Evolutionary conservation across 768 basidiomycete genomes (phyloP).

Genomic region (Tulasnella sp.): DNA sequence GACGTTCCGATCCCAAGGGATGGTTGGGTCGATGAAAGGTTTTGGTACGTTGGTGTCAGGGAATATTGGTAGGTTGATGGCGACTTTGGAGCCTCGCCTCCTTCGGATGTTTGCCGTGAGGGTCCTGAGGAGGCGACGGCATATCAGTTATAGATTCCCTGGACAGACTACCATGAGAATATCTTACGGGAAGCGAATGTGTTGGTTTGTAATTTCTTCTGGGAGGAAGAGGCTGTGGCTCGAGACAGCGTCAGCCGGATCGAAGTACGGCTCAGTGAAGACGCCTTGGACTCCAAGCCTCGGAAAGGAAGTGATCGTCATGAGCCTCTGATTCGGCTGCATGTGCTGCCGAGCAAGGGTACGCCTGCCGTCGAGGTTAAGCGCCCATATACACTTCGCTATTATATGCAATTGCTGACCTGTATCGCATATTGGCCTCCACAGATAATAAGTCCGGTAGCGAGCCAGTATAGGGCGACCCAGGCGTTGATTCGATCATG

Average conservation of each 20-base stretch:
- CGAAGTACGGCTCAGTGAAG: constrained; percentile 84
- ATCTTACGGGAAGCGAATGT: constrained; percentile 93
- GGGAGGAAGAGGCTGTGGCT: constrained; percentile 92
- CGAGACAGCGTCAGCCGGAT: constrained; percentile 63
- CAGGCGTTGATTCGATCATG: constrained; percentile 98
- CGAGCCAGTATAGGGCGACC: constrained; percentile 83
- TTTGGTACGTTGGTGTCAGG: constrained; percentile 76
- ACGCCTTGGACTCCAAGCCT: constrained; percentile 77
- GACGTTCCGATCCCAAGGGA: constrained; percentile 73
- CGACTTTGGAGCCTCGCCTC: constrained; percentile 85
- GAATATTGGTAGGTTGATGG: constrained; percentile 89
- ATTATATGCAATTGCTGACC: constrained; percentile 35
- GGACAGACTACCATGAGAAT: constrained; percentile 14
- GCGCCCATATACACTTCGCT: not conserved
- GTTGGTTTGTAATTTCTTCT: constrained; percentile 92
- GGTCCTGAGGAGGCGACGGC: constrained; percentile 43
- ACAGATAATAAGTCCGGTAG: constrained; percentile 80
- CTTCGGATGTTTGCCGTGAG: constrained; percentile 93
- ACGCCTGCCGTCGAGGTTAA: constrained; percentile 40
- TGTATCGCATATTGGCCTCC: constrained; percentile 89
- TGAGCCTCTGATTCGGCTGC: constrained; percentile 72
- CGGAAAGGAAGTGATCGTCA: constrained; percentile 94
- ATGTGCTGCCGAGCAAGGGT: constrained; percentile 73
- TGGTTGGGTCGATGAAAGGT: constrained; percentile 87
- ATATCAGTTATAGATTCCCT: constrained; percentile 8